phyloP scores from a whole-genome alignment of 2,329 filamentous ascomycete species.

The Aureobasidium sp. region DNA sequence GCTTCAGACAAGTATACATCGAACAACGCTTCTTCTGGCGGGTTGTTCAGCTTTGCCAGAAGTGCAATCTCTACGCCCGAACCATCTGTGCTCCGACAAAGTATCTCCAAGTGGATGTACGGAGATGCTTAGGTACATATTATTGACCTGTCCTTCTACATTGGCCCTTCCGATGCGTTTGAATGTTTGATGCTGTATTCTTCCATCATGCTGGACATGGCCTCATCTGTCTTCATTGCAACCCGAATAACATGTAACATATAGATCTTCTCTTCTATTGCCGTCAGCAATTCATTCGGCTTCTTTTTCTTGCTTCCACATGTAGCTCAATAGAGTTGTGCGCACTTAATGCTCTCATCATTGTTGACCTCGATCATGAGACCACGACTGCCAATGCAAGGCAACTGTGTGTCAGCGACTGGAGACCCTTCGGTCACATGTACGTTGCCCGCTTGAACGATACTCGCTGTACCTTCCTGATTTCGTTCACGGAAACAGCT shows the following conservation, averaged over 20 bases:
- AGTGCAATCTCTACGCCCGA: slow-evolving; percentile 3
- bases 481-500: neutral
- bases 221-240: neutral
- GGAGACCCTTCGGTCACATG: neutral
- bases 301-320: neutral
- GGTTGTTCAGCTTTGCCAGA: neutral
- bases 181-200: neutral
- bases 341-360: neutral
- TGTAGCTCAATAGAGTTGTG: neutral
- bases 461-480: neutral
- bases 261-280: neutral
- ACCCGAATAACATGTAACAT: neutral
- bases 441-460: neutral
- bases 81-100: slow-evolving; percentile 11
- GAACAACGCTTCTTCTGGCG: neutral
- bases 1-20: slow-evolving; percentile 5
- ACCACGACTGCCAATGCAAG: neutral
- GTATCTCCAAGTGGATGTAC: slow-evolving; percentile 15
- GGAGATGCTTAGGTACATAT: slow-evolving; percentile 3
- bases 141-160: neutral
- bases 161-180: neutral
- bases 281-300: neutral
- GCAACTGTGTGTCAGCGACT: neutral
- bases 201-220: neutral
- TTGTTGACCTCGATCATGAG: too few relatives aligned